A percentile compares a stretch with the other conserved stretches of the same genome.
These are phyloP conservation scores for Globisporangium solare DNA, from an alignment of 352 stramenopile species.

Conservation along the genomic window DNA sequence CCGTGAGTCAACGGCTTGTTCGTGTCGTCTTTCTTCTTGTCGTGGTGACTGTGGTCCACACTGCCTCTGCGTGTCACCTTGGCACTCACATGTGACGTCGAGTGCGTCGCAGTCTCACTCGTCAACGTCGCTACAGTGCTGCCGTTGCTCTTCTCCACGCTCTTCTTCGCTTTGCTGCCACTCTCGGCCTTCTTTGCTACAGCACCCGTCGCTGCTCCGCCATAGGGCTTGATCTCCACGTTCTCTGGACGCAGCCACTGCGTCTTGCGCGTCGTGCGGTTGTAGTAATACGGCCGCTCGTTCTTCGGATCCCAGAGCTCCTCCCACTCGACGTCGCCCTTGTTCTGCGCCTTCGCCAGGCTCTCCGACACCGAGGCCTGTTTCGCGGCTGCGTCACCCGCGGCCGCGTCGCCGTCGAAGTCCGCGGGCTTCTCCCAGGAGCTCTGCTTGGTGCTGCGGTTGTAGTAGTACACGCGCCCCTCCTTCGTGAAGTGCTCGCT, in stretches of 20 bases:
- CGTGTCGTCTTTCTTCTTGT: neutral
- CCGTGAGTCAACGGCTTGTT: neutral
- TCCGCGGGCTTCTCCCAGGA: slow-evolving; percentile 79
- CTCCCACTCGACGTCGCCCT: slow-evolving; percentile 53
- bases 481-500: slow-evolving; percentile 87
- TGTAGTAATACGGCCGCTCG: slow-evolving; percentile 83
- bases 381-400: neutral
- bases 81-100: neutral
- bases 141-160: slow-evolving; percentile 7
- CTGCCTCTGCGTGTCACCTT: slow-evolving; percentile 1
- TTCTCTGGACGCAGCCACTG: slow-evolving; percentile 76
- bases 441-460: slow-evolving; percentile 83
- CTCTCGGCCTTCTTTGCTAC: slow-evolving; percentile 17
- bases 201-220: slow-evolving; percentile 16
- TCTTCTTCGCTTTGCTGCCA: slow-evolving; percentile 15
- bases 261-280: slow-evolving; percentile 72
- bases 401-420: slow-evolving; percentile 50
- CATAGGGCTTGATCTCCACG: slow-evolving; percentile 73
- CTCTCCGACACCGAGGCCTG: neutral
- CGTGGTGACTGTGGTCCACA: neutral
- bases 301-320: slow-evolving; percentile 87
- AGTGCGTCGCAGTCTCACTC: neutral
- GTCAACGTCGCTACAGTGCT: neutral
- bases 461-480: slow-evolving; percentile 86
- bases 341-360: slow-evolving; percentile 17